Conservation (phyloP, 306 rosid species). For the apple (Malus domestica) region ASM211411v1 NC_041805.1:7658501-7659000, state of each 20-base stretch:
- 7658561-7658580: conserved; percentile 57
- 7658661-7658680: neutral
- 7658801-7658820: conserved; percentile 88
- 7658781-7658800: conserved; percentile 71
- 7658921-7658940: conserved; percentile 56
- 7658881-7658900: conserved; percentile 97
- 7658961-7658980: neutral
- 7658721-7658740: conserved; percentile 20
- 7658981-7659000: conserved; percentile 17
- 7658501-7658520: conserved; percentile 99
- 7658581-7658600: neutral
- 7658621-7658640: neutral
- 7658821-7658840: conserved; percentile 87
- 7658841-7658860: conserved; percentile 80
- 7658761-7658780: conserved; percentile 89
- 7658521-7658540: conserved; percentile 95
- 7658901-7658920: conserved; percentile 94
- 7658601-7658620: neutral
- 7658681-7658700: neutral
- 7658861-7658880: conserved; percentile 97
- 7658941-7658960: neutral
- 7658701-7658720: neutral
- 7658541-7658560: conserved; percentile 97
- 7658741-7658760: conserved; percentile 45
- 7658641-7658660: neutral